Conservation (phyloP, 1,139 yeast genomes). For the Diutina siamensis region DNA sequence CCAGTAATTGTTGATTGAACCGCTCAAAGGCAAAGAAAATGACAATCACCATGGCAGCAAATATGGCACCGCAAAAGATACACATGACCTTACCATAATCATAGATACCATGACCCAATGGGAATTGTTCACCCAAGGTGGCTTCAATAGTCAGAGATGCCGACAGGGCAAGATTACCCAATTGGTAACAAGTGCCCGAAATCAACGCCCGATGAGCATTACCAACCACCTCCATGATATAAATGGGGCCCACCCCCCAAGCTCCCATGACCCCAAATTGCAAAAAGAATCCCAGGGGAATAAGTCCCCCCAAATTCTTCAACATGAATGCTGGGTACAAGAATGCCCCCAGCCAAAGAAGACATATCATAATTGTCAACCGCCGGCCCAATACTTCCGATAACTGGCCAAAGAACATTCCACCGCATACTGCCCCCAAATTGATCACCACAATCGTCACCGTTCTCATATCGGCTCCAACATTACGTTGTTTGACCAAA, state of each 20-base stretch:
- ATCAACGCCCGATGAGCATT: constrained; percentile 67
- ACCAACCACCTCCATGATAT: constrained; percentile 61
- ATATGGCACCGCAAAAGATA: constrained; percentile 71
- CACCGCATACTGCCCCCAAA: constrained; percentile 59
- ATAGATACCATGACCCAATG: constrained; percentile 16
- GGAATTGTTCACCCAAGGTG: constrained; percentile 60
- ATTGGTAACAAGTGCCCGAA: constrained; percentile 67
- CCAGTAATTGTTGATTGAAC: constrained; percentile 14
- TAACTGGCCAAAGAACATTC: constrained; percentile 48
- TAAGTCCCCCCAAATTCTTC: constrained; percentile 34
- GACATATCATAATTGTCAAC: constrained; percentile 38
- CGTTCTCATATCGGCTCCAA: constrained; percentile 40
- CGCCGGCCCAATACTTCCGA: constrained; percentile 55
- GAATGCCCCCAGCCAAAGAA: constrained; percentile 55
- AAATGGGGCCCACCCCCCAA: constrained; percentile 80
- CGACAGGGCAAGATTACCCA: constrained; percentile 75
- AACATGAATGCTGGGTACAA: constrained; percentile 68
- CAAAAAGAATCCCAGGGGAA: constrained; percentile 69
- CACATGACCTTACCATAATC: constrained; percentile 55
- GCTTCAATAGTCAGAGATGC: constrained; percentile 80
- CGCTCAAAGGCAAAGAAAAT: constrained; percentile 65
- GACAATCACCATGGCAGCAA: constrained; percentile 46
- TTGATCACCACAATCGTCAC: constrained; percentile 62
- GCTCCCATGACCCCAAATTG: constrained; percentile 82
- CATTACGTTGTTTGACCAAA: constrained; percentile 41